These are phyloP conservation scores for Fraxinus floribunda DNA, from an alignment of 305 asterid genomes.

Conservation along the genomic window DNA sequence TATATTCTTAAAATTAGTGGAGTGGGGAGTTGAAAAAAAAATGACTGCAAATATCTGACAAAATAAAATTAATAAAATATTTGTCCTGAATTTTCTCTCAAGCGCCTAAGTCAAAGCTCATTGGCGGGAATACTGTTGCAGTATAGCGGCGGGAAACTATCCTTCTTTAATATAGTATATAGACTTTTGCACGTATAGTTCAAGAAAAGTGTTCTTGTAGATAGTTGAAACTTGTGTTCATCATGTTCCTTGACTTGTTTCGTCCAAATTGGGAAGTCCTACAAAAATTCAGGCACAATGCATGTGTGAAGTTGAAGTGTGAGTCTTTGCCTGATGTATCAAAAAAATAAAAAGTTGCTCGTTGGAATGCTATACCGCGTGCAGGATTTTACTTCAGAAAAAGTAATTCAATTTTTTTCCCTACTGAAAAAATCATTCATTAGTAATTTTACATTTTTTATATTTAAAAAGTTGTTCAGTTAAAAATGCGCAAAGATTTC, in stretches of 20 bases:
- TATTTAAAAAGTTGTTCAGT: background rate
- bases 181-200: too few species aligned
- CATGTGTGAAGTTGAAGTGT: background rate
- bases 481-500: background rate
- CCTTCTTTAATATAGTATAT: too few species aligned
- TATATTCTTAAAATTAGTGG: background rate
- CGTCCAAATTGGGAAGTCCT: background rate
- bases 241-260: background rate
- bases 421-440: too few species aligned
- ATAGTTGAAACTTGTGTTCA: too few species aligned
- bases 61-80: too few species aligned
- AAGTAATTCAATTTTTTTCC: background rate
- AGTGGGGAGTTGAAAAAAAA: too few species aligned
- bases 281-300: background rate
- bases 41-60: too few species aligned
- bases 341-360: background rate
- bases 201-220: background rate
- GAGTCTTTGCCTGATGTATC: background rate
- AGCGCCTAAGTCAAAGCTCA: too few species aligned
- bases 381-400: background rate
- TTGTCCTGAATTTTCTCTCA: too few species aligned
- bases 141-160: too few species aligned
- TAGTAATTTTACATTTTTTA: background rate
- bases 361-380: background rate
- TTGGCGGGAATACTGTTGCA: too few species aligned